phyloP scores from a whole-genome alignment of 2,329 filamentous ascomycete genomes.

The Mycosphaerella sp. region DNA sequence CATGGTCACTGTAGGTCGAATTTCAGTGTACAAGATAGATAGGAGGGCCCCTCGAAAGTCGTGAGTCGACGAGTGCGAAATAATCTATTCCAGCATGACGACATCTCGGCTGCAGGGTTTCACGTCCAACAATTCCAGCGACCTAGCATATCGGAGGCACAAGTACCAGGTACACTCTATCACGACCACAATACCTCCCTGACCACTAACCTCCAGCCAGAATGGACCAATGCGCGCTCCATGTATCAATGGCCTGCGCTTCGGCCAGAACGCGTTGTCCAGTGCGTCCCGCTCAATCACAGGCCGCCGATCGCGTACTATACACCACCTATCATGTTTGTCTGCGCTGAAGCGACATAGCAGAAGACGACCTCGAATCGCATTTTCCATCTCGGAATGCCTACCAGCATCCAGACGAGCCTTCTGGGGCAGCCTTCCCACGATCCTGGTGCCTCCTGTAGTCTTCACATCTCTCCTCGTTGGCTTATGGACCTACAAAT shows the following conservation, averaged over 20 bases:
- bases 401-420: neutral
- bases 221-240: neutral
- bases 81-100: neutral
- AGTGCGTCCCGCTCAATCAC: neutral
- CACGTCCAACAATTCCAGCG: too few relatives aligned
- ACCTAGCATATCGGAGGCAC: too few relatives aligned
- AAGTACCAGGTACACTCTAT: too few relatives aligned
- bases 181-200: neutral
- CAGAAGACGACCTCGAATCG: neutral
- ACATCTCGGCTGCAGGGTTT: too few relatives aligned
- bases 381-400: neutral
- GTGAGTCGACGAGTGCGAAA: neutral
- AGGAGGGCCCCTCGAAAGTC: neutral
- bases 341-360: neutral
- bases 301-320: neutral
- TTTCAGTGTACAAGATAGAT: neutral
- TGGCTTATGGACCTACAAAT: constrained; percentile 58
- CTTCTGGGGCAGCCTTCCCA: constrained; percentile 32
- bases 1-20: constrained; percentile 10
- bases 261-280: neutral
- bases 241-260: neutral
- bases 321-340: neutral
- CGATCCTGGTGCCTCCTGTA: constrained; percentile 56
- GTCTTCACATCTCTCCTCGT: constrained; percentile 62
- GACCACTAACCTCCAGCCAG: neutral